Conservation (phyloP, 805 yeast genomes). For the Cyberlindnera samutprakarnensis region DNA sequence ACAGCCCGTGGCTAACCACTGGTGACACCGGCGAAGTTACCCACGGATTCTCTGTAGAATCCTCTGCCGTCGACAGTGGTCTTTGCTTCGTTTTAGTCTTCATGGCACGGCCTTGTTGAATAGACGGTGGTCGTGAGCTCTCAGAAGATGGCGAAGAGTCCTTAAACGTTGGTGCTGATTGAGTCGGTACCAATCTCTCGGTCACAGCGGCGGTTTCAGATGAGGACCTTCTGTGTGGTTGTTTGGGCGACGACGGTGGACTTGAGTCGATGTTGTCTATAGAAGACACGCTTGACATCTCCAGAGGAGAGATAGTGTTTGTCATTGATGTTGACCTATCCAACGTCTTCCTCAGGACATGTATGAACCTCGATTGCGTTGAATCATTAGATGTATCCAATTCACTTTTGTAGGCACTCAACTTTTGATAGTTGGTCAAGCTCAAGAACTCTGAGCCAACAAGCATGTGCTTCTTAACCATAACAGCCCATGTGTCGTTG, state of each 20-base stretch:
- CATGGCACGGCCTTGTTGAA: conserved; percentile 1
- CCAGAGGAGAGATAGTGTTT: conserved; percentile 13
- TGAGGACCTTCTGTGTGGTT: conserved; percentile 17
- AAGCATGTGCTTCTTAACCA: conserved; percentile 50
- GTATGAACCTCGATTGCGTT: conserved; percentile 52
- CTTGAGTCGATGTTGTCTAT: conserved; percentile 16
- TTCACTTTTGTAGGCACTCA: conserved; percentile 32
- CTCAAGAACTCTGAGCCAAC: conserved; percentile 58
- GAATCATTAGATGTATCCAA: conserved; percentile 39
- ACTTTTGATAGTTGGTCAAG: conserved; percentile 59
- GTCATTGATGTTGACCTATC: conserved; percentile 17
- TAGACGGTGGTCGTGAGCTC: not conserved
- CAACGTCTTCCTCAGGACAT: conserved; percentile 38
- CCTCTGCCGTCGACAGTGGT: conserved; percentile 32
- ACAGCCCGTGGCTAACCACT: conserved; percentile 34
- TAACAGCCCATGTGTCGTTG: conserved; percentile 65
- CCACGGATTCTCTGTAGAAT: conserved; percentile 18
- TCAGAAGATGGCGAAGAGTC: conserved; percentile 2
- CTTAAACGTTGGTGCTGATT: conserved; percentile 26
- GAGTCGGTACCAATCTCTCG: conserved; percentile 24
- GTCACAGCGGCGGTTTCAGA: conserved; percentile 21
- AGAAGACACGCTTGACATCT: conserved; percentile 14
- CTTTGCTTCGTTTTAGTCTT: conserved; percentile 13
- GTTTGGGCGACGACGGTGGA: conserved; percentile 8
- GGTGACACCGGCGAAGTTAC: conserved; percentile 30